Conservation (phyloP, 305 asterid species). For the Stenogyne calaminthoides region DNA sequence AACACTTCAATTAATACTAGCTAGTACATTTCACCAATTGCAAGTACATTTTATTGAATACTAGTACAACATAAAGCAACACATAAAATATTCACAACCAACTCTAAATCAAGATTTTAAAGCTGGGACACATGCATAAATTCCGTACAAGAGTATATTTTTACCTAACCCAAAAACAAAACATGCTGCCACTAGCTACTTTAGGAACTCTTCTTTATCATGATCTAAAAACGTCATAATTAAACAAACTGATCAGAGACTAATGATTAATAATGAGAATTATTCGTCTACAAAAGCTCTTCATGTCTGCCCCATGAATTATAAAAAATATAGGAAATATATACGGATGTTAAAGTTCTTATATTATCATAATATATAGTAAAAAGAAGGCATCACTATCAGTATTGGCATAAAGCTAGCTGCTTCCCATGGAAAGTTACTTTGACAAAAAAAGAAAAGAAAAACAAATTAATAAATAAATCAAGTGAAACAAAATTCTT, state of each 20-base stretch:
- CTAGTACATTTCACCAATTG: no score
- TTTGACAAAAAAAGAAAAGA: conserved; percentile 30
- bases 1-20: no score
- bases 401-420: conserved; percentile 30
- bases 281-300: conserved; percentile 35
- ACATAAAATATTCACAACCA: not conserved
- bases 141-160: conserved; percentile 29
- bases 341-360: conserved; percentile 14
- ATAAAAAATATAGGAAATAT: conserved; percentile 13
- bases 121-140: not conserved
- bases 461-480: not conserved
- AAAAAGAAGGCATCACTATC: conserved; percentile 38
- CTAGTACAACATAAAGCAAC: not conserved
- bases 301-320: conserved; percentile 21
- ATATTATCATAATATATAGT: not conserved
- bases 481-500: not conserved
- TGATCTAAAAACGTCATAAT: conserved; percentile 30
- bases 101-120: not conserved
- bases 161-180: not conserved
- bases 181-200: conserved; percentile 1
- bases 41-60: no score
- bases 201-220: conserved; percentile 30
- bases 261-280: conserved; percentile 13
- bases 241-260: conserved; percentile 22
- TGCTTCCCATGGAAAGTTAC: conserved; percentile 26